Evolutionary conservation across 1,284 basidiomycete genomes (phyloP), one percentile per base, ranked within the genome.

Genomic region (Retiboletus flavoniger): DNA sequence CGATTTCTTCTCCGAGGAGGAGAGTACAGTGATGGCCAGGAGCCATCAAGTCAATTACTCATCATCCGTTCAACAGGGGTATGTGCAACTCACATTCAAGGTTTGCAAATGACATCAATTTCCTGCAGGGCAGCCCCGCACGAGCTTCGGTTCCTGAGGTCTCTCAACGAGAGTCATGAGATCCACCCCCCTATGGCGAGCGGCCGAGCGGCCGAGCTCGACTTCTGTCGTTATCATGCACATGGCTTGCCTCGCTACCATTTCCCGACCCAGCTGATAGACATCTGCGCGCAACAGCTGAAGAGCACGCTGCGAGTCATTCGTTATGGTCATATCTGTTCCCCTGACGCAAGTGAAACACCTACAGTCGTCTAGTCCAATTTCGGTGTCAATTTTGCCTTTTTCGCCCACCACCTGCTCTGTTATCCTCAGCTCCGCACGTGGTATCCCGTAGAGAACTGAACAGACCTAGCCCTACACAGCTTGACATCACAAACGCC

Each of bases 1-100:
- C 2, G 45, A 60, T 47, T 60, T 60, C 46, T 63, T 62, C 43
- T 31, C 40, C 11, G 49, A 42, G 19, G 52, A 62, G 29, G 47
- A 36, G 7, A 52, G 7, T 7, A 11, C 43, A 17, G 4, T 45
- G 6, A 17, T 24, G 19, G 29, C 38, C 6, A 26, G 32, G 14
- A 38, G 26, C 34, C 3, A 9, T 42, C 47, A 13, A 26, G 24
- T 13, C 3, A 4, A 11, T 35, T n/a, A 5, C 21, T 19, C 36
- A 19, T 26, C 16, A 1, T 35, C 29, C 9, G 14, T 28, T 39
- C 35, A 32, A 29, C 24, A 40, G 10, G 14, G 57, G 47, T 60
- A 48, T 14, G 58, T 60, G 13, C n/a, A 46, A 26, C 16, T 36
- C 10, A 19, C 28, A 13, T 8, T 32, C 13, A 16, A 28, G 6